These are phyloP conservation scores for Metrosideros polymorpha DNA, from an alignment of 441 rosid species.

Conservation along the genomic window DNA sequence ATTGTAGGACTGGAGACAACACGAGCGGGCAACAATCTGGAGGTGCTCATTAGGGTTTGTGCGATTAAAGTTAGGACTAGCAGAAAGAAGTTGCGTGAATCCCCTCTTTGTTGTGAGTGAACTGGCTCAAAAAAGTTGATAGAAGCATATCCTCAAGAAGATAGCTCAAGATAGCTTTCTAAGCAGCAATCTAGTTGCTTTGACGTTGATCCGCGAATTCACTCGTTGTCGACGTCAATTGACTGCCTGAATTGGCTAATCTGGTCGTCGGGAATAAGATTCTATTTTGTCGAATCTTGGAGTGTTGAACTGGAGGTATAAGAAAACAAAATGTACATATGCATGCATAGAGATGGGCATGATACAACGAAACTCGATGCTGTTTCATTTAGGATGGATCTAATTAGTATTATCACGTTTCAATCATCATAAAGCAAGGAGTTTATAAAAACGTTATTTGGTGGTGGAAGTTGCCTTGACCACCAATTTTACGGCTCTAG, in stretches of 20 bases:
- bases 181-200: neutral
- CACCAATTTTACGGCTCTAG: neutral
- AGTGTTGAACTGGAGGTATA: neutral
- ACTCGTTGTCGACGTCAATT: neutral
- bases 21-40: neutral
- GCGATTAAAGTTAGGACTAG: neutral
- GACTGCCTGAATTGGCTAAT: neutral
- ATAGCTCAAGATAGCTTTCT: neutral
- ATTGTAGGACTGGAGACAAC: neutral
- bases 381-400: neutral
- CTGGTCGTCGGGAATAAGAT: neutral
- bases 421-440: neutral
- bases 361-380: neutral
- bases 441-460: neutral
- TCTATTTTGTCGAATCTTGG: neutral
- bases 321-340: neutral
- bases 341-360: neutral
- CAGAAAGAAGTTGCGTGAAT: neutral
- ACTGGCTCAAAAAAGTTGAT: neutral
- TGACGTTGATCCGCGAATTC: neutral
- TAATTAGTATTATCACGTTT: neutral
- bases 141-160: neutral
- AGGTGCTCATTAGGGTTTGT: neutral
- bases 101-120: neutral
- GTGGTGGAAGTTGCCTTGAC: neutral